Base-by-base conservation (phyloP, 2,329 filamentous ascomycete genomes). In the Xylaria sp. region DNA sequence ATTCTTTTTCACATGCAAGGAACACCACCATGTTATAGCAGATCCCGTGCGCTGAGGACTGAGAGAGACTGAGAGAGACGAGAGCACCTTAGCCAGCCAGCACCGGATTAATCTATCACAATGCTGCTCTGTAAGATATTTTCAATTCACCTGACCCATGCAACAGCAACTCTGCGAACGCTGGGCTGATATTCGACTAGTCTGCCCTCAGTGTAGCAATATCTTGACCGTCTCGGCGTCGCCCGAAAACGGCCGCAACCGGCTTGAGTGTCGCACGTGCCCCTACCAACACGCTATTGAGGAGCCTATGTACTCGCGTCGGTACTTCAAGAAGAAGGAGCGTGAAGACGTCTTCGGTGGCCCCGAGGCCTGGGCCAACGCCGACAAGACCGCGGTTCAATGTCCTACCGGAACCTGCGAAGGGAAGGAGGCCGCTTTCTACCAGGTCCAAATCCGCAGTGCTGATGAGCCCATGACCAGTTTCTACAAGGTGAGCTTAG, bases 381-480 rank as follows among this genome's bases (percentile, higher is more conserved):
- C 93, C 62, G 90, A 96, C 74, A 94, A 93, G 83, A 87, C 88
- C 29, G 82, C 85, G 58, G 90, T 90, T 49, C 91, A 95, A 83
- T 99, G 95, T 77, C 87, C 91, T 25, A 88, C 88, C 65, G 88
- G 93, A 40, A 84, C 84, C 58, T 99, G 95, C 81, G 84, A 91
- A 72, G 92, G 92, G 65, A 84, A 87, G 63, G 87, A 92, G 80
- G 95, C 95, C 3, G 96, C 93, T 66, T 98, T 94, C 81, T 96
- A 93, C 81, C 92, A 97, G 82, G 88, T 98, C 70, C 95, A 99
- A 84, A 98, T 98, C 79, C 88, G 95, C 70, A 96, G 92, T 82
- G 95, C 95, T 54, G 95, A 99, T 79, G 95, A 99, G 83, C 95
- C 95, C 63, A 97, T 97, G 91, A 99, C 95, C 68, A 94, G 88